Evolutionary conservation across 345 rosid species (phyloP), one percentile per base, ranked within the genome.

Genomic region (Eucalyptus pauciflora): DNA sequence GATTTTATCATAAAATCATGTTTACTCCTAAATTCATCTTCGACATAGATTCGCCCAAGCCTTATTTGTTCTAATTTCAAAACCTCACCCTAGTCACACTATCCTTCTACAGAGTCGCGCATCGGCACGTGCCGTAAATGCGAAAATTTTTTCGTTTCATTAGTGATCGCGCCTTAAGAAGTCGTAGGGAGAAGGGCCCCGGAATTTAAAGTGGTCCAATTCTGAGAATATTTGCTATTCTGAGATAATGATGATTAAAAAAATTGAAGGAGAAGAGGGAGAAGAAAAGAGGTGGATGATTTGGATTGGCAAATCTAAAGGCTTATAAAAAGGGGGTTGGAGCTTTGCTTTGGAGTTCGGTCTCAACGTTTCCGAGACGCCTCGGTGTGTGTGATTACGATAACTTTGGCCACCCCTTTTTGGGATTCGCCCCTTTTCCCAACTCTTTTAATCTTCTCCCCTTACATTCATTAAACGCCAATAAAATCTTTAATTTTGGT

Each of bases 21-120:
- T 2, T 52, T 0, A 20, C 58, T 20, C 25, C 24, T 52, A 52
- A 52, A 4, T 52, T 52, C 22, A 0, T 52, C 58, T 52, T 0
- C 4, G 0, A 10, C 8, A 52, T 52, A 52, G 2, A 52, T 52
- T 52, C 10, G 7, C 0, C 58, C 58, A 3, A 52, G 25, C 25
- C 10, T 45, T 10, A 52, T 22, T 56, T 56, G 4, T 1, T 60
- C 7, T 27, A 62, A 62, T 29, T 12, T 27, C 3, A 1, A 29
- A 62, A 62, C 33, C 69, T 62, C 69, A 29, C 8, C 8, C 37
- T 64, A n/a, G n/a, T 64, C 20, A 7, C 76, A 7, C 76, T 7
- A 24, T 20, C 25, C 76, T 64, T 10, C 76, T n/a, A n/a, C 10
- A 0, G 76, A n/a, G 37, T n/a, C 76, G 37, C 76, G 37, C 76